phyloP scores from a whole-genome alignment of 2,329 filamentous ascomycete genomes.

The Colletotrichum tropicale region DNA sequence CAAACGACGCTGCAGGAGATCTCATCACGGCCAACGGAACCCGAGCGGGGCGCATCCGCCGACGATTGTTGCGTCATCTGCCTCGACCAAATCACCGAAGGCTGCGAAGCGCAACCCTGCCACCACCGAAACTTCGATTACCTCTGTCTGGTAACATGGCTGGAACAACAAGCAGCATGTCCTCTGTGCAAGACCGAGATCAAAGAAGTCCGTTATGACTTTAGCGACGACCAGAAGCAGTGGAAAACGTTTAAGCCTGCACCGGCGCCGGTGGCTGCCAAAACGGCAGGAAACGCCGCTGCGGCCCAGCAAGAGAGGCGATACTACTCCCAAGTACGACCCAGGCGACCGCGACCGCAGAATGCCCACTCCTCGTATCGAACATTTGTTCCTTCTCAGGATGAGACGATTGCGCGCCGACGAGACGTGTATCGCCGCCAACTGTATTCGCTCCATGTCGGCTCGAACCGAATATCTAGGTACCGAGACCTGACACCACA shows the following conservation, averaged over 20 bases:
- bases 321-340: not conserved
- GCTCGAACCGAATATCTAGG: constrained; percentile 77
- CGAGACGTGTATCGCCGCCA: constrained; percentile 74
- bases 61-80: constrained; percentile 82
- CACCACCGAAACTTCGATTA: constrained; percentile 85
- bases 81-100: constrained; percentile 75
- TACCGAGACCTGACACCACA: constrained; percentile 76
- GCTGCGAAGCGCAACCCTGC: constrained; percentile 77
- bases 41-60: not conserved
- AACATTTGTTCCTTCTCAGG: constrained; percentile 20
- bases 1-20: constrained; percentile 50
- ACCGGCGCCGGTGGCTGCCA: not conserved
- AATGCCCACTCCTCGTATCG: constrained; percentile 23
- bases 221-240: constrained; percentile 34
- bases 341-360: constrained; percentile 11
- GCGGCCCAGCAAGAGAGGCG: not conserved
- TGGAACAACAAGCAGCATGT: constrained; percentile 73
- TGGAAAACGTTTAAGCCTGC: constrained; percentile 59
- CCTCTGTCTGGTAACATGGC: constrained; percentile 82
- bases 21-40: constrained; percentile 24
- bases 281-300: not conserved
- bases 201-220: constrained; percentile 65
- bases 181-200: constrained; percentile 75
- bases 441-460: constrained; percentile 81
- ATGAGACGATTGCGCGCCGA: constrained; percentile 58